Percentiles rank a stretch among this genome's conserved stretches.
Conservation (phyloP, 176 grass and related monocot species). For the Bonia amplexicaulis region DNA sequence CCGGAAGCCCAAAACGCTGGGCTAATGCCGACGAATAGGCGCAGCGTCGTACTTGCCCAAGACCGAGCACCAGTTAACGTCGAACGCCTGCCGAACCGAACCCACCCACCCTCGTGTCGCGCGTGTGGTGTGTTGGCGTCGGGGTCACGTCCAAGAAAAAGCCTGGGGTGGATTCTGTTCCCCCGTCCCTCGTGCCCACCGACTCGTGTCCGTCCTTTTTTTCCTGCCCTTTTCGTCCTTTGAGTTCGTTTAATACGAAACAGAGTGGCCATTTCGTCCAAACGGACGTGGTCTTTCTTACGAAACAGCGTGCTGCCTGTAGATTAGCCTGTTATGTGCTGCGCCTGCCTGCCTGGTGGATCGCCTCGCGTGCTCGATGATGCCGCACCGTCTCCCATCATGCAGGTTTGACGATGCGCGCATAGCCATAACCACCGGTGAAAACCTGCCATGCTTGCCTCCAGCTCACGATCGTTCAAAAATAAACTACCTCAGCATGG, state of each 20-base stretch:
- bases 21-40: not conserved
- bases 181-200: not conserved
- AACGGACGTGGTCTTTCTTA: not conserved
- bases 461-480: not conserved
- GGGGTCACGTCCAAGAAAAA: slow-evolving; percentile 4
- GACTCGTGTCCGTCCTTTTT: not conserved
- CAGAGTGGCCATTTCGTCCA: not conserved
- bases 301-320: not conserved
- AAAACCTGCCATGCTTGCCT: not conserved
- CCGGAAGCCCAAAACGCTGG: not conserved
- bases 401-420: not conserved
- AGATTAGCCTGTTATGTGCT: not conserved
- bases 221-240: not conserved
- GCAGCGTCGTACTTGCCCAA: not conserved
- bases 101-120: not conserved
- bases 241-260: not conserved
- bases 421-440: not conserved
- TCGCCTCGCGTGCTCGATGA: not conserved
- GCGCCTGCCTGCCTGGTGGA: not conserved
- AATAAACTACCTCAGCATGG: not conserved
- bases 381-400: not conserved
- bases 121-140: not conserved
- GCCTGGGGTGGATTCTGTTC: not conserved
- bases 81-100: not conserved
- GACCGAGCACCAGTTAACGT: not conserved